A percentile compares a stretch with the other conserved stretches of the same genome.
Conservation (phyloP, 305 asterid species). For the Fraxinus floribunda region DNA sequence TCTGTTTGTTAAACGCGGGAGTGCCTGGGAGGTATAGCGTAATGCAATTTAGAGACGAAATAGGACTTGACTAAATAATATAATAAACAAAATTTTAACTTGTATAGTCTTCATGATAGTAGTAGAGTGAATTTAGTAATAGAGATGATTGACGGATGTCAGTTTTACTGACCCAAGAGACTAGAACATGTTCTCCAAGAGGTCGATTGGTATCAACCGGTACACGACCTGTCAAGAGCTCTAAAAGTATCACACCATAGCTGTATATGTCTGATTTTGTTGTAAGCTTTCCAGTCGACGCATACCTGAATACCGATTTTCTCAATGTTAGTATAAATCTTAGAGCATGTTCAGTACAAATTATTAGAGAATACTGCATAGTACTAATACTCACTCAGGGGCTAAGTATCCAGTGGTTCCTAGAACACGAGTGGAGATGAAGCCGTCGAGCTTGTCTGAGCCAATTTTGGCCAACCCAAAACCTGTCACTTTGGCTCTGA, state of each 20-base stretch:
- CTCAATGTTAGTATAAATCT: neutral
- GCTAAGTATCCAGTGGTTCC: conserved; percentile 84
- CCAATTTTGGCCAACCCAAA: conserved; percentile 74
- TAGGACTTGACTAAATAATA: neutral
- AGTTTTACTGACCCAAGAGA: conserved; percentile 58
- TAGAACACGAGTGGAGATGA: conserved; percentile 63
- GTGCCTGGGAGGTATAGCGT: conserved; percentile 48
- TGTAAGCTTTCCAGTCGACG: conserved; percentile 76
- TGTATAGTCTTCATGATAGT: neutral
- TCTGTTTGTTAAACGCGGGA: conserved; percentile 70
- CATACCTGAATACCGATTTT: conserved; percentile 48
- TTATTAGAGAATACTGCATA: neutral
- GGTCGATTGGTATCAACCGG: conserved; percentile 69
- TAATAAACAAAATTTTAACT: neutral
- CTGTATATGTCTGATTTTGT: conserved; percentile 81
- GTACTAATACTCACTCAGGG: conserved; percentile 58
- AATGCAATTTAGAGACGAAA: neutral
- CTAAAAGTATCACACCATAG: conserved; percentile 72
- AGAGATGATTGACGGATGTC: conserved; percentile 1
- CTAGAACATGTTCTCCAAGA: conserved; percentile 68
- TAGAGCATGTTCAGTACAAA: neutral
- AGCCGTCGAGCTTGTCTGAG: conserved; percentile 68
- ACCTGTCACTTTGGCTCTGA: conserved; percentile 61
- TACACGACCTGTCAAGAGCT: conserved; percentile 71
- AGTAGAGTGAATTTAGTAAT: neutral